Evolutionary conservation across 805 yeast genomes (phyloP).

Genomic region (Ogataea degrootiae): DNA sequence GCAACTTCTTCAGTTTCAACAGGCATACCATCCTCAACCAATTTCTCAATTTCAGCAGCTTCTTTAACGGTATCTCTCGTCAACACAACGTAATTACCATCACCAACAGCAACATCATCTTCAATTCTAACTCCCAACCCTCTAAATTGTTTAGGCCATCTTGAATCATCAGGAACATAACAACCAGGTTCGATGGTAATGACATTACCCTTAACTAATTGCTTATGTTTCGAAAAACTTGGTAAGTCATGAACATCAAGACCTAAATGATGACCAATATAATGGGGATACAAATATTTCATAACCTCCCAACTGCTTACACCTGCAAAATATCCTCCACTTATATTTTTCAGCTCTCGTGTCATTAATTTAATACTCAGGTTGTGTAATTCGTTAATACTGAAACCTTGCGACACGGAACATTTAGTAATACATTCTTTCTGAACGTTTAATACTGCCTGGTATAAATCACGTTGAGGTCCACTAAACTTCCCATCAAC

Average conservation of each 20-base stretch:
- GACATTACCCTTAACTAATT: conserved; percentile 67
- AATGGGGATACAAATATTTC: conserved; percentile 77
- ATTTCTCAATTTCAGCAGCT: conserved; percentile 69
- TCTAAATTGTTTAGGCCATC: conserved; percentile 75
- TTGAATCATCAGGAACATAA: conserved; percentile 70
- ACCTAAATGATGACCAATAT: conserved; percentile 93
- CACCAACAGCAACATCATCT: conserved; percentile 84
- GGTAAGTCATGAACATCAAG: conserved; percentile 87
- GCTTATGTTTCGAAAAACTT: conserved; percentile 48
- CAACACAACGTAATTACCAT: conserved; percentile 47
- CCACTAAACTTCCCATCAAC: conserved; percentile 65
- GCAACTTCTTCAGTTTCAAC: conserved; percentile 40
- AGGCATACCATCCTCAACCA: conserved; percentile 57
- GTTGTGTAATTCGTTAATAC: conserved; percentile 74
- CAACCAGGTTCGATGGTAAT: conserved; percentile 95
- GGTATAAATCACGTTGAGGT: conserved; percentile 82
- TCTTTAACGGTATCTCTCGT: conserved; percentile 87
- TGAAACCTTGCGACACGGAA: conserved; percentile 43
- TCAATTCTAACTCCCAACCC: conserved; percentile 94
- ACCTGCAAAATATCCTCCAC: conserved; percentile 56
- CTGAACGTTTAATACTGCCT: conserved; percentile 82
- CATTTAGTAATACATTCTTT: conserved; percentile 72
- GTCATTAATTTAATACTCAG: conserved; percentile 56
- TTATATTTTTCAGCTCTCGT: conserved; percentile 58
- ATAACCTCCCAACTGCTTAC: conserved; percentile 41